These are phyloP conservation scores for Fusarium sp. DNA, from an alignment of 2,329 filamentous ascomycete genomes.

Conservation along the genomic window DNA sequence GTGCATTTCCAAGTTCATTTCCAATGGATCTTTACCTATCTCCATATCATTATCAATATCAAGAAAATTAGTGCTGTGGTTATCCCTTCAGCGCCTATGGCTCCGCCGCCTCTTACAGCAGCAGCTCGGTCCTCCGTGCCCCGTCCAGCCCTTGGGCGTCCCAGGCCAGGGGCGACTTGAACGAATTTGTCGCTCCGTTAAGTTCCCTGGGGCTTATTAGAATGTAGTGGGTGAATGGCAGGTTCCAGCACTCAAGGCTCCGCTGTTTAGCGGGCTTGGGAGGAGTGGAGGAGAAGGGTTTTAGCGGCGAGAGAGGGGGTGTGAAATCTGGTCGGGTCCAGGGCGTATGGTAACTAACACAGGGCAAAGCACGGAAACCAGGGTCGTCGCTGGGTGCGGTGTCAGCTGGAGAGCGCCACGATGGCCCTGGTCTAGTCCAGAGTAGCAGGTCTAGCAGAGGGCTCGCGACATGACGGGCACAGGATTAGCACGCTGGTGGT, in stretches of 20 bases:
- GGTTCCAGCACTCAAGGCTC: constrained; percentile 36
- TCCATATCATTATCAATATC: constrained; percentile 13
- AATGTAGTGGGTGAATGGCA: constrained; percentile 34
- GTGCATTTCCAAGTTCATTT: constrained; percentile 7
- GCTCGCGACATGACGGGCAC: constrained; percentile 29
- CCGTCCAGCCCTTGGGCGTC: constrained; percentile 23
- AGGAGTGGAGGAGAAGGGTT: constrained; percentile 34
- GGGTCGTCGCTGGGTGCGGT: constrained; percentile 39
- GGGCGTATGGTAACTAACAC: constrained; percentile 27
- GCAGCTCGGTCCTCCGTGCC: constrained; percentile 6
- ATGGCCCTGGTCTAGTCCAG: constrained; percentile 41
- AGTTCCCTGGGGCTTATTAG: constrained; percentile 24
- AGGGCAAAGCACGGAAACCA: constrained; percentile 37
- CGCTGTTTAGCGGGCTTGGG: constrained; percentile 36
- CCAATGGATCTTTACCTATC: not conserved
- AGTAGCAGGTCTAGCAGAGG: constrained; percentile 33
- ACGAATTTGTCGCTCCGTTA: constrained; percentile 25
- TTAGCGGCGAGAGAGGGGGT: constrained; percentile 32
- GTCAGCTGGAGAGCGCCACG: constrained; percentile 48
- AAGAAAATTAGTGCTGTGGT: constrained; percentile 4
- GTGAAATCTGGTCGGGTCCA: not conserved
- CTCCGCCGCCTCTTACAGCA: constrained; percentile 17
- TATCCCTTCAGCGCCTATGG: constrained; percentile 27
- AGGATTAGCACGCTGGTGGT: constrained; percentile 27
- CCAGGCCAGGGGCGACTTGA: constrained; percentile 36